Evolutionary conservation across 2,329 filamentous ascomycete genomes (phyloP).

Genomic region (Cercospora sp.): DNA sequence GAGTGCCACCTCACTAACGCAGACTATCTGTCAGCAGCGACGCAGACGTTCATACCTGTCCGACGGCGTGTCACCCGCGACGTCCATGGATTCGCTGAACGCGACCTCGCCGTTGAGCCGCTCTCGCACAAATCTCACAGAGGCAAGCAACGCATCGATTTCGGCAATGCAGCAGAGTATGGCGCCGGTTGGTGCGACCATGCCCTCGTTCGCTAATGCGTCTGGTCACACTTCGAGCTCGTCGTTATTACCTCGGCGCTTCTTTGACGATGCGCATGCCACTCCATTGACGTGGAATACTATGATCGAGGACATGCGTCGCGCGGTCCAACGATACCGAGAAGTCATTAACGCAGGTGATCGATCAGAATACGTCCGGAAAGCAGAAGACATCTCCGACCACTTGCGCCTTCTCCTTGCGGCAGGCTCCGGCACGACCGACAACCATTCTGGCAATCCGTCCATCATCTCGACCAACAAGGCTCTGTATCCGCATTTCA

Average conservation of each 20-base stretch:
- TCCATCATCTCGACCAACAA: slow-evolving; percentile 99
- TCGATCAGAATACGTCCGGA: slow-evolving; percentile 85
- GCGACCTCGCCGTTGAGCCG: slow-evolving; percentile 62
- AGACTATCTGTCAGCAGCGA: slow-evolving; percentile 50
- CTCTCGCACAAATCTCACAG: slow-evolving; percentile 56
- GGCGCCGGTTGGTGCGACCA: slow-evolving; percentile 52
- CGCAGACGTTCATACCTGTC: slow-evolving; percentile 66
- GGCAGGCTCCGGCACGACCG: slow-evolving; percentile 92
- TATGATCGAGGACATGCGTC: slow-evolving; percentile 89
- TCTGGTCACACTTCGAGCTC: slow-evolving; percentile 36
- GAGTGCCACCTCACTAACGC: slow-evolving; percentile 32
- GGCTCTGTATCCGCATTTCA: slow-evolving; percentile 91
- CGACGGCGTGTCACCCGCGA: slow-evolving; percentile 77
- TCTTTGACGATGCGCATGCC: slow-evolving; percentile 85
- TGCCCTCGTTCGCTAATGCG: slow-evolving; percentile 57
- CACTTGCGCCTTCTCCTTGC: slow-evolving; percentile 91
- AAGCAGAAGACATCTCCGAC: slow-evolving; percentile 97
- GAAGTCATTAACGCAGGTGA: slow-evolving; percentile 82
- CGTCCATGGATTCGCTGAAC: slow-evolving; percentile 88
- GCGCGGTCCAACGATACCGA: slow-evolving; percentile 83
- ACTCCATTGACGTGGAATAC: slow-evolving; percentile 84
- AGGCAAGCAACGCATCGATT: slow-evolving; percentile 51
- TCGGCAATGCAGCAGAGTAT: slow-evolving; percentile 47
- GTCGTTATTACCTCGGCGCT: slow-evolving; percentile 69
- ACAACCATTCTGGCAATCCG: slow-evolving; percentile 97